phyloP scores from a whole-genome alignment of 371 early-diverging fungal genomes.

The Mucor saturninus region DNA sequence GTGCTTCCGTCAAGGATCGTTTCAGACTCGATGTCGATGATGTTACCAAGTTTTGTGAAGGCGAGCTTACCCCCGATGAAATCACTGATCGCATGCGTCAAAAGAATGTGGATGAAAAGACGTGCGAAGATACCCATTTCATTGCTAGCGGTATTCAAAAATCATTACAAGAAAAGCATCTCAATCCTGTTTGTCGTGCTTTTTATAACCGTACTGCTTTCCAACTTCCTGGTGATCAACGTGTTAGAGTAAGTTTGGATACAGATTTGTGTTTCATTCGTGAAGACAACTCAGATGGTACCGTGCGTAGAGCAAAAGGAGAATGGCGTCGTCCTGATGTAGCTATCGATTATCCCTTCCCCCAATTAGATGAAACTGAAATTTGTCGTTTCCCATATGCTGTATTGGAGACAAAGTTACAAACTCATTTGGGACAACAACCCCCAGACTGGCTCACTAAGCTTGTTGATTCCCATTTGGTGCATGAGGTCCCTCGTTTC shows the following conservation, averaged over 20 bases:
- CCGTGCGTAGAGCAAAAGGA: constrained; percentile 62
- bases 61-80: constrained; percentile 89
- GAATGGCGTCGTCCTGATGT: constrained; percentile 95
- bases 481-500: constrained; percentile 97
- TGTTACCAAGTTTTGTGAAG: constrained; percentile 59
- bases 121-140: constrained; percentile 32
- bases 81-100: constrained; percentile 82
- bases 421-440: constrained; percentile 85
- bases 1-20: constrained; percentile 77
- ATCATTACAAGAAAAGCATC: constrained; percentile 71
- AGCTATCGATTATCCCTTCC: constrained; percentile 88
- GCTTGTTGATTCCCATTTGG: constrained; percentile 84
- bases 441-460: constrained; percentile 96
- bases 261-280: constrained; percentile 96
- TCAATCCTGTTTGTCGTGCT: constrained; percentile 88
- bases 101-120: constrained; percentile 65
- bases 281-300: constrained; percentile 83
- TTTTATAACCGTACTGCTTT: constrained; percentile 98
- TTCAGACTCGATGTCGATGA: constrained; percentile 56
- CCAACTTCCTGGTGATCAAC: constrained; percentile 96
- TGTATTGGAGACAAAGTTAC: constrained; percentile 96
- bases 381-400: constrained; percentile 95
- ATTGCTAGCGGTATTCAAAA: constrained; percentile 73
- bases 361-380: constrained; percentile 70
- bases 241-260: constrained; percentile 97